Percentiles rank a stretch among this genome's conserved stretches.
These are phyloP conservation scores for Gonium pectorale DNA, from an alignment of 139 green algal species.

Conservation along the genomic window DNA sequence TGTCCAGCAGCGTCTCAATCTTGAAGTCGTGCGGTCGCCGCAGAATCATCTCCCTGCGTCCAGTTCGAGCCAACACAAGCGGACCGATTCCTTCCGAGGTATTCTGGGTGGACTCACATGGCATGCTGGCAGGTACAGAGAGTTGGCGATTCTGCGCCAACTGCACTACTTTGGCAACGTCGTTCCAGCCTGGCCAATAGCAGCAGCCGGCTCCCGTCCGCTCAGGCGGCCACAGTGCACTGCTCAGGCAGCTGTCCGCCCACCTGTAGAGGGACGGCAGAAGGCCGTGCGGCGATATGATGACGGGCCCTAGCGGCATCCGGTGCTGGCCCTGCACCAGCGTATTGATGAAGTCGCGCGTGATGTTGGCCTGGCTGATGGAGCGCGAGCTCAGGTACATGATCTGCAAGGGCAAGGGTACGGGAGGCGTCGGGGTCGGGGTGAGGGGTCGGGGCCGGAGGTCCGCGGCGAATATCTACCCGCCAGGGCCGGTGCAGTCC, in stretches of 20 bases:
- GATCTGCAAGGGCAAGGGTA: conserved; percentile 53
- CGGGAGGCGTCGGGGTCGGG: neutral
- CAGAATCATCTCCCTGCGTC: conserved; percentile 84
- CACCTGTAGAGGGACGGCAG: conserved; percentile 91
- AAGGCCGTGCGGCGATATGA: conserved; percentile 95
- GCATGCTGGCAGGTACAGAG: too few relatives aligned
- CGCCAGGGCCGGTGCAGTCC: too few relatives aligned
- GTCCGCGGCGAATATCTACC: neutral
- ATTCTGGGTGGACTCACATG: too few relatives aligned
- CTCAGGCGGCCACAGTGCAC: too few relatives aligned
- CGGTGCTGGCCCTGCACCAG: conserved; percentile 84
- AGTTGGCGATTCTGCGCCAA: too few relatives aligned
- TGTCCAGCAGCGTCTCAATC: conserved; percentile 88
- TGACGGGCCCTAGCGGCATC: conserved; percentile 89
- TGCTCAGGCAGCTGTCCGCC: too few relatives aligned
- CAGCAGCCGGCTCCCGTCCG: too few relatives aligned
- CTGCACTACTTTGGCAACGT: too few relatives aligned
- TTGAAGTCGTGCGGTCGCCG: conserved; percentile 96
- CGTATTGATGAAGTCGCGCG: conserved; percentile 91
- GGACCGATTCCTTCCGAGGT: too few relatives aligned
- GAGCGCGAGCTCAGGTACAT: conserved; percentile 88
- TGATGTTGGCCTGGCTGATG: conserved; percentile 89
- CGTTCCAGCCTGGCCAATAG: too few relatives aligned
- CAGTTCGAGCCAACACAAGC: too few relatives aligned
- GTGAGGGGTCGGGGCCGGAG: neutral